phyloP scores from a whole-genome alignment of 345 rosid species.

The thale cress (Arabidopsis thaliana) region TAIR10.1 NC_003076.8:17857501-17858000 shows the following conservation, averaged over 20 bases:
- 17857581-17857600: conserved; percentile 1
- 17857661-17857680: conserved; percentile 79
- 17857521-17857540: neutral
- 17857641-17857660: conserved; percentile 84
- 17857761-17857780: conserved; percentile 74
- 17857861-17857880: neutral
- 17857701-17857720: conserved; percentile 70
- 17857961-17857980: neutral
- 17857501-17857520: conserved; percentile 85
- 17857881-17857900: conserved; percentile 28
- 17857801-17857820: conserved; percentile 80
- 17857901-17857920: conserved; percentile 40
- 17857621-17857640: conserved; percentile 65
- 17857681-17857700: conserved; percentile 76
- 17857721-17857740: conserved; percentile 89
- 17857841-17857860: neutral
- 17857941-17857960: conserved; percentile 30
- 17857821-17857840: neutral
- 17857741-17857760: conserved; percentile 69
- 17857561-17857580: conserved; percentile 1
- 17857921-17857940: conserved; percentile 41
- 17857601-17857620: conserved; percentile 74
- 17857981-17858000: neutral
- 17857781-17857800: conserved; percentile 85
- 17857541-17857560: neutral